Conservation (phyloP, 768 basidiomycete species). For the Punctularia strigosozonata region DNA sequence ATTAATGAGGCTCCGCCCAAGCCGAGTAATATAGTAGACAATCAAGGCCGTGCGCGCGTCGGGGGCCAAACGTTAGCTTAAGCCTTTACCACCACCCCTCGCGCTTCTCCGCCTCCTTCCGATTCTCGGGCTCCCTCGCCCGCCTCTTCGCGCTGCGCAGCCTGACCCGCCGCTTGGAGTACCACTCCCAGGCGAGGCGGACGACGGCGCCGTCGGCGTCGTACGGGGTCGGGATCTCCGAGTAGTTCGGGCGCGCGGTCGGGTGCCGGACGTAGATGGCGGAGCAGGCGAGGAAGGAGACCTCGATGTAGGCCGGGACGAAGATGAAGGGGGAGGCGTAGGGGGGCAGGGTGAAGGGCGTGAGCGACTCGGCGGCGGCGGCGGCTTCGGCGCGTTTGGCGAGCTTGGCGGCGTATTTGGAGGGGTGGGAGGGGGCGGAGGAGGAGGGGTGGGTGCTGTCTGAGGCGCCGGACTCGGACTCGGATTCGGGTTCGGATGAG, state of each 20-base stretch:
- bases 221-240: conserved; percentile 91
- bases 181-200: conserved; percentile 97
- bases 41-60: no score
- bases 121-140: conserved; percentile 55
- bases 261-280: conserved; percentile 92
- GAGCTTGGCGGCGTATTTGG: conserved; percentile 4
- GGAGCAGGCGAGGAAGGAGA: conserved; percentile 81
- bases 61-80: no score
- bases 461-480: neutral
- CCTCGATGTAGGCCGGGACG: conserved; percentile 84
- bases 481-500: neutral
- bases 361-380: conserved; percentile 22
- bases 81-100: no score
- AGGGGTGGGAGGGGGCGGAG: neutral
- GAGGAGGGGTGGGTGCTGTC: neutral
- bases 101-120: no score
- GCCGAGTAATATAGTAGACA: no score
- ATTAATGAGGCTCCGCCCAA: no score
- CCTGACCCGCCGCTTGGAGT: conserved; percentile 56
- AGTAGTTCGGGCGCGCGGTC: conserved; percentile 91
- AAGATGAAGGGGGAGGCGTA: conserved; percentile 89
- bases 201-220: conserved; percentile 92
- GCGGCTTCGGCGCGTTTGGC: conserved; percentile 1
- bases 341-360: conserved; percentile 75
- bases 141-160: conserved; percentile 54